These are phyloP conservation scores for Tetrapyrgos nigripes DNA, from an alignment of 1,284 basidiomycete species.

Conservation along the genomic window DNA sequence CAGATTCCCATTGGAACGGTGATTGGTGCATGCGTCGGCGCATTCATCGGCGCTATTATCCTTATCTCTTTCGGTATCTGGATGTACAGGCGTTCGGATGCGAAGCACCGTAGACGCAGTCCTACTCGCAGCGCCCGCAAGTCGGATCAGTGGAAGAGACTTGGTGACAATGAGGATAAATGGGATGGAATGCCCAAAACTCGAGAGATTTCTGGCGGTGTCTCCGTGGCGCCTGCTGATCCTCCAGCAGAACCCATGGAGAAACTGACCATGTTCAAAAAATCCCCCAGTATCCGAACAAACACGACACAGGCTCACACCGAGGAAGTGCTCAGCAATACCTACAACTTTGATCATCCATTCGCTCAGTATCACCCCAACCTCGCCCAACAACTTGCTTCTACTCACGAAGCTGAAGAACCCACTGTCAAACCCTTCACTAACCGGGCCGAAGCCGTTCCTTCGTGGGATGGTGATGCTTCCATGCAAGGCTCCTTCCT, in stretches of 20 bases:
- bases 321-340: slow-evolving; percentile 43
- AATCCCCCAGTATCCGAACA: slow-evolving; percentile 61
- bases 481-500: slow-evolving; percentile 55
- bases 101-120: slow-evolving; percentile 8
- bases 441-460: slow-evolving; percentile 43
- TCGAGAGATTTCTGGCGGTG: slow-evolving; percentile 41
- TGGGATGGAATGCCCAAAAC: slow-evolving; percentile 49
- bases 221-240: slow-evolving; percentile 20
- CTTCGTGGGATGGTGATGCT: slow-evolving; percentile 65
- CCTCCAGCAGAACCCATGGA: slow-evolving; percentile 44
- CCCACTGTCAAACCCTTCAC: slow-evolving; percentile 52
- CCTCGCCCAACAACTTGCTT: slow-evolving; percentile 58
- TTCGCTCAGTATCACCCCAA: slow-evolving; percentile 60
- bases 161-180: slow-evolving; percentile 52
- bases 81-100: slow-evolving; percentile 53
- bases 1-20: slow-evolving; percentile 55
- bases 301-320: slow-evolving; percentile 47
- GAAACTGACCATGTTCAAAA: slow-evolving; percentile 73
- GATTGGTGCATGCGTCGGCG: slow-evolving; percentile 57
- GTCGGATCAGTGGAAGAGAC: slow-evolving; percentile 41
- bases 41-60: slow-evolving; percentile 49
- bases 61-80: slow-evolving; percentile 54
- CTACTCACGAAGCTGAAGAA: slow-evolving; percentile 29
- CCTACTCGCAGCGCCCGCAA: slow-evolving; percentile 4
- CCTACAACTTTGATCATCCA: slow-evolving; percentile 43